These are phyloP conservation scores for Aspergillus viridinutans DNA, from an alignment of 2,329 filamentous ascomycete species.

Conservation along the genomic window DNA sequence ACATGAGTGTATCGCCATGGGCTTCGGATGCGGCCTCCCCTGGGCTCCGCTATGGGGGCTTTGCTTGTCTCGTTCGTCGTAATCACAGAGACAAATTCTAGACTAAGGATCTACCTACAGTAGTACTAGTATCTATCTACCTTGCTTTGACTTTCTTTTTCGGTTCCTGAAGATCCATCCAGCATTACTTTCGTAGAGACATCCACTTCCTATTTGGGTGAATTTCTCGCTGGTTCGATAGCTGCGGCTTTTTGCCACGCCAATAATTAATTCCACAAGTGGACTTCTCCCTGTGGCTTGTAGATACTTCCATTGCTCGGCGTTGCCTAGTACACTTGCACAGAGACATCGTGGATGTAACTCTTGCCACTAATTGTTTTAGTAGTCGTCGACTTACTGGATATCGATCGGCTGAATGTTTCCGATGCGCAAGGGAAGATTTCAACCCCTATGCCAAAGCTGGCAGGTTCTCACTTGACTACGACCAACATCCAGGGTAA, in stretches of 20 bases:
- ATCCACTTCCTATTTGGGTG: background rate
- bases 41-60: background rate
- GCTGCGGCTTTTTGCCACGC: background rate
- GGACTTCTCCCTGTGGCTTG: background rate
- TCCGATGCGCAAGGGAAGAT: background rate
- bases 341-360: background rate
- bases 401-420: background rate
- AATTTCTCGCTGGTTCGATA: background rate
- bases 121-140: background rate
- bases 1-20: background rate
- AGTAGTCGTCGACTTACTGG: too few species aligned
- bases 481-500: too few species aligned
- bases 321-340: background rate
- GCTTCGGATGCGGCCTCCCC: background rate
- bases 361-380: background rate
- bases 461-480: too few species aligned
- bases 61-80: background rate
- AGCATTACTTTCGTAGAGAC: background rate
- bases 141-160: background rate
- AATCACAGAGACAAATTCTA: background rate
- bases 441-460: background rate
- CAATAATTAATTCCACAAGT: background rate
- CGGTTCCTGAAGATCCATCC: conserved; percentile 2
- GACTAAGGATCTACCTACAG: background rate
- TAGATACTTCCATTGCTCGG: background rate